Conservation (phyloP, 768 basidiomycete species). For the Lentinula edodes region DNA sequence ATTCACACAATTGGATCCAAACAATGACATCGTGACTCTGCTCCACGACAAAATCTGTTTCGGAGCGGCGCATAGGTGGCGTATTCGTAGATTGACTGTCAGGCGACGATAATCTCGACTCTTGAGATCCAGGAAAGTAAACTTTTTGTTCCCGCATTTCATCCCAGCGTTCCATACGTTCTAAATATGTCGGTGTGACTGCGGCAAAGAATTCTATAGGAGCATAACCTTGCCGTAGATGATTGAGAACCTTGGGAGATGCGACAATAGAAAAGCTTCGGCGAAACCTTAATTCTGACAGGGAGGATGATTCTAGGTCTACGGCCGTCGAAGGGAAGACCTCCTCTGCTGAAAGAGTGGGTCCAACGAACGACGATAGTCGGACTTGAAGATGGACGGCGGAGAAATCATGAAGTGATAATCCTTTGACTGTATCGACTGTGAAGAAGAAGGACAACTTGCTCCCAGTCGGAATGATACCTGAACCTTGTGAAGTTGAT, state of each 20-base stretch:
- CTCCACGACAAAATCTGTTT: conserved; percentile 84
- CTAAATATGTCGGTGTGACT: conserved; percentile 75
- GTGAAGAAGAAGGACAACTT: conserved; percentile 83
- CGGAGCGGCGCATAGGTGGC: conserved; percentile 86
- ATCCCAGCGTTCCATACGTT: conserved; percentile 90
- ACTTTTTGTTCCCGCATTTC: conserved; percentile 78
- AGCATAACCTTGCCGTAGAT: conserved; percentile 73
- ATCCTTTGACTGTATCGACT: conserved; percentile 83
- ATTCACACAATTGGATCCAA: conserved; percentile 81
- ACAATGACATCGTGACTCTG: conserved; percentile 90
- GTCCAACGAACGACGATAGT: conserved; percentile 81
- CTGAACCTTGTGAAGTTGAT: conserved; percentile 69
- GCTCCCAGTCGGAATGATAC: conserved; percentile 62
- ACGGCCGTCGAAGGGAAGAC: conserved; percentile 72
- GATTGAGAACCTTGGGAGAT: conserved; percentile 63
- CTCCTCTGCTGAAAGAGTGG: conserved; percentile 66
- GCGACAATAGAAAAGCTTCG: conserved; percentile 76
- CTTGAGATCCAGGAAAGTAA: conserved; percentile 30
- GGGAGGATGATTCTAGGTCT: conserved; percentile 64
- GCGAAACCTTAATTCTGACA: conserved; percentile 80
- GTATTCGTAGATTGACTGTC: conserved; percentile 37
- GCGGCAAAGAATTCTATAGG: conserved; percentile 90
- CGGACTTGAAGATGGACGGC: conserved; percentile 84
- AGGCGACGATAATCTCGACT: conserved; percentile 21
- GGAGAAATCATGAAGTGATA: conserved; percentile 87